These are phyloP conservation scores for Nakazawaea sp. DNA, from an alignment of 805 yeast species.

Conservation along the genomic window DNA sequence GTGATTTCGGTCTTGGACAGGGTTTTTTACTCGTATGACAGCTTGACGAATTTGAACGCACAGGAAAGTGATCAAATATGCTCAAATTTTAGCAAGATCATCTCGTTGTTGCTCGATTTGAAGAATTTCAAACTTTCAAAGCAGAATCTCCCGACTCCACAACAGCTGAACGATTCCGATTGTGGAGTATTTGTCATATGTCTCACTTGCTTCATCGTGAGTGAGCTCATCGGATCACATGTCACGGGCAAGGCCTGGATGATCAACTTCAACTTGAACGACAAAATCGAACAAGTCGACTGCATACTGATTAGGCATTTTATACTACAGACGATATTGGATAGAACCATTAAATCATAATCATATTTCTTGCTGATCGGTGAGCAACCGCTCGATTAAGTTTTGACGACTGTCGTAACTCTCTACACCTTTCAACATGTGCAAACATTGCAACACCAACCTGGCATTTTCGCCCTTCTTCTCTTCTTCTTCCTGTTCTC, in stretches of 20 bases:
- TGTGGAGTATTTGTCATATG: slow-evolving; percentile 48
- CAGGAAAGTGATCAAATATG: slow-evolving; percentile 14
- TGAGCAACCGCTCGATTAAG: slow-evolving; percentile 47
- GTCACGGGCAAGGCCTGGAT: slow-evolving; percentile 5
- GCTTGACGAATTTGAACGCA: slow-evolving; percentile 40
- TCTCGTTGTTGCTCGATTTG: neutral
- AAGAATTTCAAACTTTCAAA: slow-evolving; percentile 9
- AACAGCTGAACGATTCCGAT: slow-evolving; percentile 60
- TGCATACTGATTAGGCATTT: neutral
- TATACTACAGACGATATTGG: slow-evolving; percentile 1
- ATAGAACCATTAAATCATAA: too few relatives aligned
- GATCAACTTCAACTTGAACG: slow-evolving; percentile 5
- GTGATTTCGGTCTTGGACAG: slow-evolving; percentile 42
- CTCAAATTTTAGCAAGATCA: slow-evolving; percentile 3
- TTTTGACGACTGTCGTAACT: slow-evolving; percentile 50
- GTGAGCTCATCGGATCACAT: slow-evolving; percentile 13
- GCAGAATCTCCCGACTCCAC: slow-evolving; percentile 34
- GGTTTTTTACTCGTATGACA: slow-evolving; percentile 51
- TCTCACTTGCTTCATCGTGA: slow-evolving; percentile 18
- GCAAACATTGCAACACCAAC: slow-evolving; percentile 52
- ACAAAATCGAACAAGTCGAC: slow-evolving; percentile 5
- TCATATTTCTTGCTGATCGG: slow-evolving; percentile 13
- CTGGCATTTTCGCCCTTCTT: slow-evolving; percentile 7
- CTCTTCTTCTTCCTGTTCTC: slow-evolving; percentile 1
- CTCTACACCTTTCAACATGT: slow-evolving; percentile 45